Evolutionary conservation across 805 yeast genomes (phyloP).

Genomic region (Priceomyces melissophilus): DNA sequence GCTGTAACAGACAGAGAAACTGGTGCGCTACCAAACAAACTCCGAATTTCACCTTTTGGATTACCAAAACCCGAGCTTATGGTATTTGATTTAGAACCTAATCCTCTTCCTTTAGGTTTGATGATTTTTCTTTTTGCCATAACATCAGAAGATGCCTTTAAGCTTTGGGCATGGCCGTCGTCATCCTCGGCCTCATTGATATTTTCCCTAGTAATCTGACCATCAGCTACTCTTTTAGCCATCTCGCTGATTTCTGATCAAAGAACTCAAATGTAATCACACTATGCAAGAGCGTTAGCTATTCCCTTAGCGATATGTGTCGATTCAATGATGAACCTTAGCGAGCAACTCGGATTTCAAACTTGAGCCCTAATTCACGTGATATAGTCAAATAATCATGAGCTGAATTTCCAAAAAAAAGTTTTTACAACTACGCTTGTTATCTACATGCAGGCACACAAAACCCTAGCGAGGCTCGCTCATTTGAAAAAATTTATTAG

Average conservation of each 20-base stretch:
- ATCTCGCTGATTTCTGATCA: conserved; percentile 20
- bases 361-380: not conserved
- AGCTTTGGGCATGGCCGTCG: conserved; percentile 31
- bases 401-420: not conserved
- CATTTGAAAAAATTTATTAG: conserved; percentile 4
- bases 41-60: no score
- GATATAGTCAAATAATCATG: conserved; percentile 1
- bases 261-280: not conserved
- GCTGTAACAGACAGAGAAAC: not conserved
- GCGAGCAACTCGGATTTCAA: not conserved
- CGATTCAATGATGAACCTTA: no score
- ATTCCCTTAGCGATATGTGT: not conserved
- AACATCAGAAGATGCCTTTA: conserved; percentile 56
- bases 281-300: not conserved
- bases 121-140: conserved; percentile 70
- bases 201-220: conserved; percentile 60
- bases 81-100: conserved; percentile 1
- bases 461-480: not conserved
- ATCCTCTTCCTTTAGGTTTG: conserved; percentile 42
- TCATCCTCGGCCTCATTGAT: conserved; percentile 21
- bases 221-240: conserved; percentile 68
- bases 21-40: not conserved
- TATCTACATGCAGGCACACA: not conserved
- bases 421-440: not conserved
- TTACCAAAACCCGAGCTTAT: not conserved